Base-by-base conservation (phyloP, 306 rosid species). In the Astragalus glycyphyllos region DNA sequence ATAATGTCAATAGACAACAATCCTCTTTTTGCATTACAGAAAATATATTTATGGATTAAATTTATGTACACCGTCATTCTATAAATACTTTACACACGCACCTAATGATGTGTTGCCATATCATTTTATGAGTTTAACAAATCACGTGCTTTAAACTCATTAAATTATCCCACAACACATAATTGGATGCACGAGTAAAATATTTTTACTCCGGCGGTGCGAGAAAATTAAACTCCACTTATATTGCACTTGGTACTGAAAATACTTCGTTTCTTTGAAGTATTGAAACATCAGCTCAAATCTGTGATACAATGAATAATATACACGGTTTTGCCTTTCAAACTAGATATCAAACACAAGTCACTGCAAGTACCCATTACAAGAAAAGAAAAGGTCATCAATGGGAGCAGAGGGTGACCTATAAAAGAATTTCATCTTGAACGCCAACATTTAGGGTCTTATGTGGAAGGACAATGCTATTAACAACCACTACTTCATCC, bases 391-490 rank as follows among this genome's bases (percentile, higher is more conserved):
- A 54, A 56, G 9, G 50, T 7, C 62, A 70, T 26, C 16, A 64
- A 38, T 38, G 9, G 20, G 59, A 51, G 71, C 12, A 11, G 56
- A 42, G 60, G 26, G 62, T 49, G 46, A 49, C 69, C 82, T 80
- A 94, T n/a, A 94, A 84, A 67, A 94, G 87, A 62, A 94, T 91
- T 80, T 94, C 99, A 56, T 91, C 99, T 75, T 87, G 97, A 73
- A 91, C 99, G 42, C 95, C 84, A 6, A 89, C 83, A 66, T 91
- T 94, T 82, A 94, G 87, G 23, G 97, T 89, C 80, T 94, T 94
- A 54, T 94, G 82, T 20, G 97, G 99, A 61, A 94, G 97, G 74
- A 91, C 92, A 54, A 91, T 86, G 86, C 99, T 89, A 72, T 86
- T 91, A 34, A 84, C 83, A 55, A 94, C 91, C 79, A 91, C 97